Percentiles rank a stretch among this genome's conserved stretches.
Evolutionary conservation across 1,284 basidiomycete genomes (phyloP).

Genomic region (Puccinia polysora): DNA sequence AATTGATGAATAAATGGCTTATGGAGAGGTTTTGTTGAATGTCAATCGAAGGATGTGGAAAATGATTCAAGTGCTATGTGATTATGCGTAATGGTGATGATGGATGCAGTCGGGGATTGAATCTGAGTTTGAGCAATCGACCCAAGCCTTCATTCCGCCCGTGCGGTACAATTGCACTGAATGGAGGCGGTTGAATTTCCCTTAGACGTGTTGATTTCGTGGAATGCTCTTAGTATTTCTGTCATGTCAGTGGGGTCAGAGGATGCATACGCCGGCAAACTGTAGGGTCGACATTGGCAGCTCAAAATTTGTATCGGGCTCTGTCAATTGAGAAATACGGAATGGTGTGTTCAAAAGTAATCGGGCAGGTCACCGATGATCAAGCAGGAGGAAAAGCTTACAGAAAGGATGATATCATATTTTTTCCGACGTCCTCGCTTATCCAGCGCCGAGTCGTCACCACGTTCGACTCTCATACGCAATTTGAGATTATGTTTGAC

Average conservation of each 20-base stretch:
- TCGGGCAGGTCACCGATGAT: too few relatives aligned
- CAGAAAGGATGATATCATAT: constrained; percentile 11
- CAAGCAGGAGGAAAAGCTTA: neutral
- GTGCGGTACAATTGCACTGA: constrained; percentile 6
- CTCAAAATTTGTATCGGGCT: constrained; percentile 20
- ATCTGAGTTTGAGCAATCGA: too few relatives aligned
- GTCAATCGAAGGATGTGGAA: too few relatives aligned
- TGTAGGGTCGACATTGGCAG: constrained; percentile 14
- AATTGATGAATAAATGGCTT: too few relatives aligned
- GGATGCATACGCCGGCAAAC: constrained; percentile 9
- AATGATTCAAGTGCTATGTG: too few relatives aligned
- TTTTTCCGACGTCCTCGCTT: constrained; percentile 9
- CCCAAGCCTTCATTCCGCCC: too few relatives aligned
- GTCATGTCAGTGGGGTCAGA: constrained; percentile 21
- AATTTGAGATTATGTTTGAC: constrained; percentile 19
- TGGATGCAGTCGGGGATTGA: too few relatives aligned
- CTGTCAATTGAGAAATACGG: neutral
- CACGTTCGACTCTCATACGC: constrained; percentile 18
- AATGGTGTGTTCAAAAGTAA: neutral
- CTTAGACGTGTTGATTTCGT: constrained; percentile 8
- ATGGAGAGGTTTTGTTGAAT: too few relatives aligned
- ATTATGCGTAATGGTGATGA: too few relatives aligned
- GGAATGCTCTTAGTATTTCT: constrained; percentile 3
- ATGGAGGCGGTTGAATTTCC: constrained; percentile 1
- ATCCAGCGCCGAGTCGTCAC: constrained; percentile 9